Conservation (phyloP, 345 rosid species). For the Eucalyptus marginata region DNA sequence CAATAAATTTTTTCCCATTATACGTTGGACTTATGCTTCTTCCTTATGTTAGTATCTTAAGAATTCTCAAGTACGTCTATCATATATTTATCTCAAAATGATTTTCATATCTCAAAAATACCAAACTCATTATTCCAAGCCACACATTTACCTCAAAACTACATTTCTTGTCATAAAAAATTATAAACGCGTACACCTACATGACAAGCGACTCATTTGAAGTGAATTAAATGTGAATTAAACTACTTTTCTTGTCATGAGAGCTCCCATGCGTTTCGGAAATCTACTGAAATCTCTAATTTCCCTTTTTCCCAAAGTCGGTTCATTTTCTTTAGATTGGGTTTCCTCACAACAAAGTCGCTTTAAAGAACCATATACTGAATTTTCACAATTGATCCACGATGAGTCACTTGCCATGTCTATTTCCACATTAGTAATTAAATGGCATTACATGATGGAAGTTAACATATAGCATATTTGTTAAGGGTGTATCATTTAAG, state of each 20-base stretch:
- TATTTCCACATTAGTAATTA: background rate
- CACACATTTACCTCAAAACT: background rate
- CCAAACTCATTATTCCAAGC: background rate
- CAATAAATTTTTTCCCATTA: background rate
- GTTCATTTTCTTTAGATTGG: background rate
- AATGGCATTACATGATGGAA: background rate
- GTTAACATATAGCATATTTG: background rate
- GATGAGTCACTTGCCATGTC: background rate
- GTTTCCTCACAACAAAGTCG: background rate
- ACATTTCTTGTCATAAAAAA: background rate
- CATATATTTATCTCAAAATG: background rate
- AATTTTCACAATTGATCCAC: rapidly evolving
- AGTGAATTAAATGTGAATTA: background rate
- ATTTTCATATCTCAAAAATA: background rate
- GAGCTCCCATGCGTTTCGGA: background rate
- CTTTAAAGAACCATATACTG: background rate
- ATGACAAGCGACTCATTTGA: background rate
- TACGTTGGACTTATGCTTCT: background rate
- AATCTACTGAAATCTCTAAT: background rate
- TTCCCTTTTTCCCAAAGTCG: background rate
- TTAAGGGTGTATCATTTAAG: rapidly evolving
- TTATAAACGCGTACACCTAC: background rate
- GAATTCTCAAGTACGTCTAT: background rate
- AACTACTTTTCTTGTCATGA: no score
- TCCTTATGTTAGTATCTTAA: background rate